Evolutionary conservation across 2,329 filamentous ascomycete species (phyloP).

Genomic region (Hortaea werneckii): DNA sequence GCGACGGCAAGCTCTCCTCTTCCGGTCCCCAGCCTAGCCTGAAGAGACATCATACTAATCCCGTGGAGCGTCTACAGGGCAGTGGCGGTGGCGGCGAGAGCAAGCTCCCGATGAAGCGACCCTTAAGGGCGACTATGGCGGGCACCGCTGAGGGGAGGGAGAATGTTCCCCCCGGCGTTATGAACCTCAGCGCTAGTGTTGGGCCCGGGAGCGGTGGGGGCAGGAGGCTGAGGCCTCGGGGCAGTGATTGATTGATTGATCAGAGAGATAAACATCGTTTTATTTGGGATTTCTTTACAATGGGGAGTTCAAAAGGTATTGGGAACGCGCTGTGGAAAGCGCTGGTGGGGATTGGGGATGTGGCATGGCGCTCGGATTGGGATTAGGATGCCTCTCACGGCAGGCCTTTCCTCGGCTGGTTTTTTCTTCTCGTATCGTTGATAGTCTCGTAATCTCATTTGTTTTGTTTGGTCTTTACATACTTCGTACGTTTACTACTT

Average conservation of each 20-base stretch:
- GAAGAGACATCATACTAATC: constrained; percentile 35
- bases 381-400: too few species aligned
- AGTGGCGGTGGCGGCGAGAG: constrained; percentile 16
- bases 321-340: too few species aligned
- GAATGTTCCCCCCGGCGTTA: constrained; percentile 9
- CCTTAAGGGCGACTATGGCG: constrained; percentile 33
- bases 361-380: too few species aligned
- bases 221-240: constrained; percentile 36
- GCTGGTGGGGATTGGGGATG: too few species aligned
- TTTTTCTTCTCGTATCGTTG: too few species aligned
- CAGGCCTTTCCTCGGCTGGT: too few species aligned
- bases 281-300: too few species aligned
- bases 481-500: too few species aligned
- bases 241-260: constrained; percentile 35
- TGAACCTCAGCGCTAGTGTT: constrained; percentile 33
- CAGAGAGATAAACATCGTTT: background rate
- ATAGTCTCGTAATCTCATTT: too few species aligned
- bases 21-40: constrained; percentile 24
- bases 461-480: too few species aligned
- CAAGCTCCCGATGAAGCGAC: constrained; percentile 33
- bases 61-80: constrained; percentile 8
- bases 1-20: constrained; percentile 7
- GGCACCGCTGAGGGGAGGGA: constrained; percentile 20
- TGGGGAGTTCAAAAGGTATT: too few species aligned
- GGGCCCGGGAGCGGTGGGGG: constrained; percentile 16